phyloP scores from a whole-genome alignment of 2,329 filamentous ascomycete species.

The Fusarium foetens region DNA sequence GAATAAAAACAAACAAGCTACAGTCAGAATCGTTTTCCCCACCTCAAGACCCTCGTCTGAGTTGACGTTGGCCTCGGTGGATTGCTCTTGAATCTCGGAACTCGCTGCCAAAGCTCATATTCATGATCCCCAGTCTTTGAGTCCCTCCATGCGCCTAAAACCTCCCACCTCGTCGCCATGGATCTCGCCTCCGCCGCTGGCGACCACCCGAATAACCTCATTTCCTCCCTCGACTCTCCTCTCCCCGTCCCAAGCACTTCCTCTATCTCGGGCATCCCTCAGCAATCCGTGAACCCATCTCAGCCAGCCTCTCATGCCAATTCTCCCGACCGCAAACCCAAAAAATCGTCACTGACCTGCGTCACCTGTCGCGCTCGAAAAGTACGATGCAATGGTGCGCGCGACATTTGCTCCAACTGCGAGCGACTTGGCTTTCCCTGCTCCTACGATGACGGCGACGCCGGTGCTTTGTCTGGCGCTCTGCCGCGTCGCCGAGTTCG shows the following conservation, averaged over 20 bases:
- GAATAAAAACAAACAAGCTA: constrained; percentile 7
- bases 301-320: constrained; percentile 40
- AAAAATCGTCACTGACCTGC: constrained; percentile 61
- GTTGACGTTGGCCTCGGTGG: constrained; percentile 30
- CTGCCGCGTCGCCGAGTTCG: constrained; percentile 64
- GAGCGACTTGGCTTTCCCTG: constrained; percentile 67
- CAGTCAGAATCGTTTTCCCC: constrained; percentile 1
- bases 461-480: constrained; percentile 55
- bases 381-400: constrained; percentile 66
- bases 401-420: constrained; percentile 66
- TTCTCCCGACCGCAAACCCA: constrained; percentile 51
- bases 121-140: constrained; percentile 27
- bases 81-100: constrained; percentile 28
- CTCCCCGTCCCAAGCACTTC: constrained; percentile 14
- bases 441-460: constrained; percentile 62
- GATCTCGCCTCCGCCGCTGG: constrained; percentile 43
- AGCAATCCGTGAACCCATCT: constrained; percentile 29
- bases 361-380: constrained; percentile 66
- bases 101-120: constrained; percentile 26
- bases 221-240: constrained; percentile 42
- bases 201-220: constrained; percentile 46
- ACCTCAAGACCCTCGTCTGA: constrained; percentile 30
- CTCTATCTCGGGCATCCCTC: constrained; percentile 21
- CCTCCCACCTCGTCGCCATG: constrained; percentile 40
- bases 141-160: constrained; percentile 42